Base-by-base conservation (phyloP, 768 basidiomycete genomes). In the Tubosaeta sp. region DNA sequence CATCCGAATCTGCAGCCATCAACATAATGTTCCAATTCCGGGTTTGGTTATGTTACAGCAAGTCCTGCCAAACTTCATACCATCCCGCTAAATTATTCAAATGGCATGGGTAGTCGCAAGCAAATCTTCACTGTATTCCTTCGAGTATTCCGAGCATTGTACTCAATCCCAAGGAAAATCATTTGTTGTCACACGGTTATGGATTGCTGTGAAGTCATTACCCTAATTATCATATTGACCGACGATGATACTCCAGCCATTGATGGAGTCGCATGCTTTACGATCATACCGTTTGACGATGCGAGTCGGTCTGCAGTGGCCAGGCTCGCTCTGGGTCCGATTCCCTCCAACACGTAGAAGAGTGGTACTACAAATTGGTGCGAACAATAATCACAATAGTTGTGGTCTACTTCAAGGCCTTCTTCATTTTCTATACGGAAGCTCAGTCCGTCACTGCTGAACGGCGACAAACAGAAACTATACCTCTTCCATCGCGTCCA, bases 401-500 rank as follows among this genome's bases (percentile, higher is more conserved):
- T 12, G 27, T 12, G 47, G 53, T 46, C 59, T 47, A 88, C 71
- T 89, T 89, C 72, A 90, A 65, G 2, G 86, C 85, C 53, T 84
- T 83, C 72, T 87, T 89, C 87, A 90, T 87, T 77, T 82, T 84
- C 87, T 88, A 53, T n/a, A 14, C 34, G 13, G 29, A 44, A 47
- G 51, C 53, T 6, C 56, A 43, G 7, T 41, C 16, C 6, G 14
- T 34, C 25, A 43, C 5, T 10, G 13, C 14, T 47, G 34, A 46
- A 31, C 52, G 11, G 35, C 45, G 10, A 46, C 14, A 25, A 25
- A 31, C 19, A 29, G 22, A 34, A 39, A 45, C 74, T 80, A 33
- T 58, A 91, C 95, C 77, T 88, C 81, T 66, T 97, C 95, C 90
- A 98, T 95, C 66, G 83, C 83, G 64, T 97, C 95, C 56, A 97